Evolutionary conservation across 257 asterid species (phyloP).

Genomic region (Solanum corneliomulleri): DNA sequence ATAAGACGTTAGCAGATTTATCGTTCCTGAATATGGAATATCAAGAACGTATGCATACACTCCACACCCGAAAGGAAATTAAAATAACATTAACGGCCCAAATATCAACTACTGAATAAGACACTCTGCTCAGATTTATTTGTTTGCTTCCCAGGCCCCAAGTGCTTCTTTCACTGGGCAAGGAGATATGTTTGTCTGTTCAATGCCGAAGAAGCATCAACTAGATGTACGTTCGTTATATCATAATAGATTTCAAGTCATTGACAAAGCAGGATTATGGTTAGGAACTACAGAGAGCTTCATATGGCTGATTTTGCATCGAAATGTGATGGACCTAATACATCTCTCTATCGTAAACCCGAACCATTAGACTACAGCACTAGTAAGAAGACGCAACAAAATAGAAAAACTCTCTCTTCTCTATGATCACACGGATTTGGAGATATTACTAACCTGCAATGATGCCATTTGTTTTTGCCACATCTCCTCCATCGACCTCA

Average conservation of each 20-base stretch:
- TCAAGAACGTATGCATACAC: not conserved
- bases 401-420: not conserved
- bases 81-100: not conserved
- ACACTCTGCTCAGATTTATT: not conserved
- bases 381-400: not conserved
- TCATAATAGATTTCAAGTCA: not conserved
- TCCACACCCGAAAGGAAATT: not conserved
- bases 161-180: not conserved
- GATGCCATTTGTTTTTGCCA: constrained; percentile 63
- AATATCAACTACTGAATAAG: not conserved
- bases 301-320: not conserved
- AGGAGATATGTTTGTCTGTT: not conserved
- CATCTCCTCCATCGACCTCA: constrained; percentile 47
- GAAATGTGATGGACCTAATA: not conserved
- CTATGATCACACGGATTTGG: not conserved
- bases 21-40: not conserved
- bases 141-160: not conserved
- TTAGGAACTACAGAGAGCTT: not conserved
- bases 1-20: not conserved
- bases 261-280: not conserved
- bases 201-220: not conserved
- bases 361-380: not conserved
- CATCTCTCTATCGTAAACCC: not conserved
- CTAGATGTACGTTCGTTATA: not conserved
- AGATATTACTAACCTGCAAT: constrained; percentile 37